Base-by-base conservation (phyloP, 1,139 yeast genomes). In the Wickerhamiella pararugosa region DNA sequence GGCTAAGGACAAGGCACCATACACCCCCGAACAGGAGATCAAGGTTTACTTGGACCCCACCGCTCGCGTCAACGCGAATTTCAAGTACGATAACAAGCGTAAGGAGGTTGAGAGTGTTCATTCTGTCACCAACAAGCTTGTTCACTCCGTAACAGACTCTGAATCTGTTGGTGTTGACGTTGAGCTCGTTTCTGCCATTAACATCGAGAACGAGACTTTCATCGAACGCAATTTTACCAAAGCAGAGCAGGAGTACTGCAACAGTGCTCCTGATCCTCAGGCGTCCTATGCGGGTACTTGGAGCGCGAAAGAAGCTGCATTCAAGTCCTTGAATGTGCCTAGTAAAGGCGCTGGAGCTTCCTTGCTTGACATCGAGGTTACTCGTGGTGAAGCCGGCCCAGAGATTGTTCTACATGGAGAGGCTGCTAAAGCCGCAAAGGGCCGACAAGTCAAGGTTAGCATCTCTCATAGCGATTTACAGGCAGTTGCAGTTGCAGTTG, bases 301-400 rank as follows among this genome's bases (percentile, higher is more conserved):
- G 99, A 83, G 95, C 36, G 98, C 98, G 43, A 90, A 90, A 67
- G 99, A 90, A 67, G 98, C 99, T 33, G 96, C 86, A 35, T 90
- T 90, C 76, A 90, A 90, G 70, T 83, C 95, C 21, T 71, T 90
- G 56, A 90, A 93, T 49, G 93, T 84, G 49, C 73, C 75, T 57
- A 79, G 94, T 37, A 74, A 78, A 61, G 99, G 99, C 49, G 96
- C 87, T 15, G 98, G 97, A 49, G 97, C 98, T 43, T 70, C 94
- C 39, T 71, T 90, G 66, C 73, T 73, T 61, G 95, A 86, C 50
- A 90, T 90, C 63, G 97, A 87, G 66, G 82, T 90, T 56, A 56
- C 68, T 25, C 79, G 93, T 55, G 81, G 76, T 52, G 53, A 69
- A 47, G 76, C 74, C 43, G 94, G 92, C 45, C 99, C 99, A 43